phyloP scores from a whole-genome alignment of 345 rosid species.

The Eucalyptus camaldulensis region DNA sequence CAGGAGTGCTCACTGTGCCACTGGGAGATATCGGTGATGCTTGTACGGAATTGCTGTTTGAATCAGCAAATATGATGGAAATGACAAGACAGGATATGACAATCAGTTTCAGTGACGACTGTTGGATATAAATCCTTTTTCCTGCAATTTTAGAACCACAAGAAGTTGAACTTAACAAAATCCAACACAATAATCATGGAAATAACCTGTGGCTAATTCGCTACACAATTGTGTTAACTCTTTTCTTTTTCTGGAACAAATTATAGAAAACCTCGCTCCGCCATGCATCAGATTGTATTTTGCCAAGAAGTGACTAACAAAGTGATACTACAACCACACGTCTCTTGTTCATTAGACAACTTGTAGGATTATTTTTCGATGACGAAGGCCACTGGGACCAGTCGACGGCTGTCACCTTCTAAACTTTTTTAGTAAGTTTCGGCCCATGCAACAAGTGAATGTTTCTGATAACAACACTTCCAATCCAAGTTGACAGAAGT shows the following conservation, averaged over 20 bases:
- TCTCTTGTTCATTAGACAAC: not conserved
- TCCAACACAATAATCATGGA: not conserved
- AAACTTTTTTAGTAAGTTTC: not conserved
- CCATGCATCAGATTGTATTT: not conserved
- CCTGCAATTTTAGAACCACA: constrained; percentile 21
- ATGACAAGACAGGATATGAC: constrained; percentile 21
- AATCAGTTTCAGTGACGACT: constrained; percentile 21
- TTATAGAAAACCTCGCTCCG: not conserved
- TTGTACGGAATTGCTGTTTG: constrained; percentile 10
- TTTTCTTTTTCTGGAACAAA: not conserved
- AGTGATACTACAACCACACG: not conserved
- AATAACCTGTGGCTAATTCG: not conserved
- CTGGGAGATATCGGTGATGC: constrained; percentile 23
- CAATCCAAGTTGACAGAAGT: not conserved
- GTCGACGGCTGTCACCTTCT: not conserved
- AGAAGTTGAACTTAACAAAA: not conserved
- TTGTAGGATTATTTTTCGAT: not conserved
- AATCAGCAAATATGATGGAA: constrained; percentile 17
- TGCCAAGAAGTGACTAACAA: not conserved
- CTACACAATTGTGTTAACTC: not conserved
- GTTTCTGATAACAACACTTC: not conserved
- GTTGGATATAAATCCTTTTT: constrained; percentile 2
- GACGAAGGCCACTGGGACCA: not conserved
- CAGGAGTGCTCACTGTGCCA: constrained; percentile 23
- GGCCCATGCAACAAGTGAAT: not conserved